Evolutionary conservation across 2,329 filamentous ascomycete genomes (phyloP).

Genomic region (Penicillium aurantiogriseum): DNA sequence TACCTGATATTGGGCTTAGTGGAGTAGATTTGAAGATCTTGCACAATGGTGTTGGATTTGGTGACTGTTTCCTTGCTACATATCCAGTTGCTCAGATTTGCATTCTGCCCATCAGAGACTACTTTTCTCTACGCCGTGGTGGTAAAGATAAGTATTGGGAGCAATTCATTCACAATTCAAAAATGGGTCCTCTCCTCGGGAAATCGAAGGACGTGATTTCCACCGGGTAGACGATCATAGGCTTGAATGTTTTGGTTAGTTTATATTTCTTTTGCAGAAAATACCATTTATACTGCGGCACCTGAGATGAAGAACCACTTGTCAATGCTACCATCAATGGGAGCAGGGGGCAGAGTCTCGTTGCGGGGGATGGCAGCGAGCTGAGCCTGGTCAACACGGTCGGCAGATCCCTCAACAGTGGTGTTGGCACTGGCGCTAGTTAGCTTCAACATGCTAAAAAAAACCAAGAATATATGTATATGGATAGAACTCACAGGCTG

Average conservation of each 20-base stretch:
- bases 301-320: slow-evolving; percentile 99
- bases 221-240: slow-evolving; percentile 2
- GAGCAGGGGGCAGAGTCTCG: slow-evolving; percentile 78
- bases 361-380: slow-evolving; percentile 73
- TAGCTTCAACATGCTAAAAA: slow-evolving; percentile 5
- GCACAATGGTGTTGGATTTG: neutral
- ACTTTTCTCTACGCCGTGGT: neutral
- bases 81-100: neutral
- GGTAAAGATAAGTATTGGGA: neutral
- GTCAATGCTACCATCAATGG: slow-evolving; percentile 95
- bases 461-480: neutral
- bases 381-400: slow-evolving; percentile 67
- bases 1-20: neutral
- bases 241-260: slow-evolving; percentile 22
- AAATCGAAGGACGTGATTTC: neutral
- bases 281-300: slow-evolving; percentile 68
- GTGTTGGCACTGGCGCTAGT: slow-evolving; percentile 67
- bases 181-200: neutral
- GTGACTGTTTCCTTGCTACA: neutral
- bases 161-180: neutral
- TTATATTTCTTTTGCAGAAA: slow-evolving; percentile 20
- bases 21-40: neutral
- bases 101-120: neutral
- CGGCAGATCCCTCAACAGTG: slow-evolving; percentile 69
- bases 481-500: slow-evolving; percentile 66